Base-by-base conservation (phyloP, 2,329 filamentous ascomycete species). In the Ophioceras dolichostomum region DNA sequence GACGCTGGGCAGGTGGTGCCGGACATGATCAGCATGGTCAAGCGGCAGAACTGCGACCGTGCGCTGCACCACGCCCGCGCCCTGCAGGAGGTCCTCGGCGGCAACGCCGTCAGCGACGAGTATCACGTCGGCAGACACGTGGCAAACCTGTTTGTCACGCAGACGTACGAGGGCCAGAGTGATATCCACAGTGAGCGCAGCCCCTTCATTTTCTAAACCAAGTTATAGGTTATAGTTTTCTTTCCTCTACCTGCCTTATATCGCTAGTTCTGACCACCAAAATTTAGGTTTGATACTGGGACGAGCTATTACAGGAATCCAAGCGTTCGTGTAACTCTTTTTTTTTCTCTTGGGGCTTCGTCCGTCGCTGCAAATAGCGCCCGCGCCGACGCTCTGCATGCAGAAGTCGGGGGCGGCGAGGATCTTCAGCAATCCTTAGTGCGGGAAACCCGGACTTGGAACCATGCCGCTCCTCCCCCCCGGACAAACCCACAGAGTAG, bases 161-260 rank as follows among this genome's bases (percentile, higher is more conserved):
- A 96, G 64, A 96, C 89, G 2, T 98, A 98, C 50, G 91, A 98
- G 63, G 91, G 91, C 17, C 91, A 96, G 62, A 95, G 88, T 54
- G 91, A 96, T 61, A 96, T 96, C 55, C 91, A 96, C 59, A 76
- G 86, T 89, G 64, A 72, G 83, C n/a, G n/a, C n/a, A n/a, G n/a
- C n/a, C n/a, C n/a, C n/a, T n/a, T n/a, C n/a, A n/a, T n/a, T n/a
- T n/a, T n/a, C n/a, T n/a, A n/a, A n/a, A n/a, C n/a, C n/a, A n/a
- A n/a, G n/a, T n/a, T n/a, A n/a, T n/a, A n/a, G n/a, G n/a, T n/a
- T n/a, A n/a, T n/a, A n/a, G n/a, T n/a, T n/a, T n/a, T n/a, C n/a
- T n/a, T n/a, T n/a, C n/a, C n/a, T n/a, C n/a, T n/a, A n/a, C n/a
- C n/a, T n/a, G n/a, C n/a, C n/a, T n/a, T n/a, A n/a, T n/a, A n/a